These are phyloP conservation scores for Zymoseptoria brevis DNA, from an alignment of 2,329 filamentous ascomycete species.

Conservation along the genomic window DNA sequence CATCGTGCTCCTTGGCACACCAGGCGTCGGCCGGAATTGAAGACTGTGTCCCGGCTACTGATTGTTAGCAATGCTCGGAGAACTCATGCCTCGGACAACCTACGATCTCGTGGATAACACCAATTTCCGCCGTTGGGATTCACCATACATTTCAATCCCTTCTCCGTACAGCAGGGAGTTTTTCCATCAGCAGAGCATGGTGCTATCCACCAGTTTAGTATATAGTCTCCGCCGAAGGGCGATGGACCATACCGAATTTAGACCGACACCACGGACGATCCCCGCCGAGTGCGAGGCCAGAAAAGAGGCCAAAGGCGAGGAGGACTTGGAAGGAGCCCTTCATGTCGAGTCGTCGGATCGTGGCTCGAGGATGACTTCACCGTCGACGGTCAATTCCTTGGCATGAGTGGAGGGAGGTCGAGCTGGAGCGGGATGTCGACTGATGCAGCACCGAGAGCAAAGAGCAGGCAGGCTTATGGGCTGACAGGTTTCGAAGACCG, in stretches of 20 bases:
- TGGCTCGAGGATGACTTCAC: slow-evolving; percentile 77
- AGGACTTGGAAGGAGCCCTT: neutral
- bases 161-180: neutral
- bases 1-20: neutral
- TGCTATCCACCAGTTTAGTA: neutral
- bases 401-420: slow-evolving; percentile 22
- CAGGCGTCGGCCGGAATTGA: neutral
- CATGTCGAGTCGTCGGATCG: slow-evolving; percentile 72
- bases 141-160: neutral
- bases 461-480: slow-evolving; percentile 49
- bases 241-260: neutral
- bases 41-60: neutral
- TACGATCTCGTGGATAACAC: neutral
- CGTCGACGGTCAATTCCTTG: slow-evolving; percentile 72
- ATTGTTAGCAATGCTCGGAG: neutral
- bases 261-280: neutral
- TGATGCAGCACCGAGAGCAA: slow-evolving; percentile 32
- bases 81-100: neutral
- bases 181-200: neutral
- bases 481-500: slow-evolving; percentile 55
- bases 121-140: neutral
- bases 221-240: neutral
- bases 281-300: neutral
- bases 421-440: slow-evolving; percentile 11
- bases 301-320: neutral